Conservation (phyloP, 805 yeast species). For the Ogataea glucozyma region DNA sequence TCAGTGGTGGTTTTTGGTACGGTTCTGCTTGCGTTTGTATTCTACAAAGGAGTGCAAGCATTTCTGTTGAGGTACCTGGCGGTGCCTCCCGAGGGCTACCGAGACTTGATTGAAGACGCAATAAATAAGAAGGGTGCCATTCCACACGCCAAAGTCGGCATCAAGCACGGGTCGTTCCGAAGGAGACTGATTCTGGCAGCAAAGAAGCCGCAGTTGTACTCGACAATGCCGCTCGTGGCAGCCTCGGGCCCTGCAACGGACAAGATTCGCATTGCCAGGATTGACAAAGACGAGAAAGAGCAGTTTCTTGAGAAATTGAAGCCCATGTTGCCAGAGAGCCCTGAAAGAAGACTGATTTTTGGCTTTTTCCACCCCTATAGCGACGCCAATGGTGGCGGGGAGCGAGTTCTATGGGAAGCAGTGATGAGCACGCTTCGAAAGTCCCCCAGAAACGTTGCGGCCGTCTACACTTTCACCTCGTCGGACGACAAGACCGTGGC, state of each 20-base stretch:
- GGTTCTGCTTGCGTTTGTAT: constrained; percentile 8
- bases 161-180: constrained; percentile 31
- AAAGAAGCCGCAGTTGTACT: constrained; percentile 33
- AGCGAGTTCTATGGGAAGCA: constrained; percentile 94
- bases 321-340: constrained; percentile 34
- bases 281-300: constrained; percentile 26
- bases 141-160: constrained; percentile 26
- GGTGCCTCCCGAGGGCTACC: constrained; percentile 33
- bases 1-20: constrained; percentile 10
- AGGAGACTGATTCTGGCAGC: constrained; percentile 36
- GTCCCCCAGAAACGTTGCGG: constrained; percentile 53
- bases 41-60: constrained; percentile 23
- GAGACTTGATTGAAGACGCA: constrained; percentile 26
- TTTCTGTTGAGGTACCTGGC: constrained; percentile 27
- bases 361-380: constrained; percentile 97
- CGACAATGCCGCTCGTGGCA: constrained; percentile 33
- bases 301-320: constrained; percentile 26
- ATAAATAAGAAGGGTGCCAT: constrained; percentile 24
- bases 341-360: constrained; percentile 46
- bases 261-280: constrained; percentile 32
- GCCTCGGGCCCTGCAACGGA: background rate
- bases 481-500: constrained; percentile 26
- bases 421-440: constrained; percentile 64
- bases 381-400: constrained; percentile 98
- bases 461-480: constrained; percentile 54